Base-by-base conservation (phyloP, 148 eudicot genomes). In the Fagopyrum tataricum region DNA sequence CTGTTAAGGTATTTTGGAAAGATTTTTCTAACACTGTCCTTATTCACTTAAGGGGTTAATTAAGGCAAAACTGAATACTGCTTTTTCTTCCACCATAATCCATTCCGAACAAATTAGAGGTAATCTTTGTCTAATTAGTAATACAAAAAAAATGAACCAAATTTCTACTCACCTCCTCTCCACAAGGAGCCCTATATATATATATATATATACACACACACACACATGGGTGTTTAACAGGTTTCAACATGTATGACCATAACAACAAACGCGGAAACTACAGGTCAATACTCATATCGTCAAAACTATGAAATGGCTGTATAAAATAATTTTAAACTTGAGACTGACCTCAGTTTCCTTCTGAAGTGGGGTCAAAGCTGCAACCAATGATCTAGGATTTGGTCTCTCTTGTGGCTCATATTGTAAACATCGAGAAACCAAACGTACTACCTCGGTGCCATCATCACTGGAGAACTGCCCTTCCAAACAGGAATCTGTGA, bases 401-500 rank as follows among this genome's bases (percentile, higher is more conserved):
- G 91, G 91, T 20, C 91, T 76, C 52, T 88, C 91, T 82, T 81
- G 86, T 51, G 89, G 87, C 76, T 86, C 91, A 68, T 82, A 86
- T 71, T 86, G 91, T 61, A 88, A 81, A 77, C 91, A 88, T 21
- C 89, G 86, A 20, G 91, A 88, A 78, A 89, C 91, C 66, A 88
- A 76, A 51, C 87, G 87, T 61, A 88, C 79, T 58, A 88, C 74
- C 70, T 88, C 89, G 67, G 91, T 88, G 73, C 86, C 85, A 62
- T 82, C 91, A 73, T 88, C 91, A 77, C 72, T 80, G 6, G 87
- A 85, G 46, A 88, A 77, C 49, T 83, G 84, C 62, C 91, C 91
- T 82, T 88, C 91, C 79, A 88, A 84, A 76, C 87, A 88, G 21
- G 89, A 88, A 78, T 88, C 91, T 26, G 86, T 84, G 70, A 88